Conservation (phyloP, 2,329 filamentous ascomycete genomes). For the Nothopassalora personata region DNA sequence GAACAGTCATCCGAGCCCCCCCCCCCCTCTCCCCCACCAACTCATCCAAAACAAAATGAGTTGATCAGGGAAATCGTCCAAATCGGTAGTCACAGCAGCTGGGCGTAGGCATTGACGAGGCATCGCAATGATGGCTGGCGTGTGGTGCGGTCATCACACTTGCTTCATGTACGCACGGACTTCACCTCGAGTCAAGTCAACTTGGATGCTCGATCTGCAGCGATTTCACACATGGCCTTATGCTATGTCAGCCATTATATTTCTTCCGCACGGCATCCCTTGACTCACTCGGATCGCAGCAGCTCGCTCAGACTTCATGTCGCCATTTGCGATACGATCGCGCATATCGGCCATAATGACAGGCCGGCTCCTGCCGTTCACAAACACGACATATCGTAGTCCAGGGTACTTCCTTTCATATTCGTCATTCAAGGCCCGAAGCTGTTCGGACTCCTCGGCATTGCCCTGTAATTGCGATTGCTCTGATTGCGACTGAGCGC, state of each 20-base stretch:
- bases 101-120: not conserved
- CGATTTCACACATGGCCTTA: slow-evolving; percentile 89
- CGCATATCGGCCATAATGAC: slow-evolving; percentile 81
- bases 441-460: slow-evolving; percentile 50
- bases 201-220: slow-evolving; percentile 69
- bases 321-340: slow-evolving; percentile 61
- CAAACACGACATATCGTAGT: slow-evolving; percentile 84
- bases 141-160: not conserved
- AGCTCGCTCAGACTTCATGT: slow-evolving; percentile 61
- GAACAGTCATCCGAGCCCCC: no score
- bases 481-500: slow-evolving; percentile 71
- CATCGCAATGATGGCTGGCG: not conserved
- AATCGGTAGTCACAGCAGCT: not conserved
- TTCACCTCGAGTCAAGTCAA: slow-evolving; percentile 33
- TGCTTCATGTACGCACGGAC: not conserved
- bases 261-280: not conserved
- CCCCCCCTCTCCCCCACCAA: no score
- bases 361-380: slow-evolving; percentile 69
- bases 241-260: slow-evolving; percentile 15
- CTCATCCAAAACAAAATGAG: no score
- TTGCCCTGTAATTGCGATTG: slow-evolving; percentile 65
- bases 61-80: no score
- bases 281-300: slow-evolving; percentile 66
- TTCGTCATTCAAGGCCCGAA: slow-evolving; percentile 63
- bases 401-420: slow-evolving; percentile 81